These are phyloP conservation scores for Pueraria montana DNA, from an alignment of 306 rosid species.

Conservation along the genomic window DNA sequence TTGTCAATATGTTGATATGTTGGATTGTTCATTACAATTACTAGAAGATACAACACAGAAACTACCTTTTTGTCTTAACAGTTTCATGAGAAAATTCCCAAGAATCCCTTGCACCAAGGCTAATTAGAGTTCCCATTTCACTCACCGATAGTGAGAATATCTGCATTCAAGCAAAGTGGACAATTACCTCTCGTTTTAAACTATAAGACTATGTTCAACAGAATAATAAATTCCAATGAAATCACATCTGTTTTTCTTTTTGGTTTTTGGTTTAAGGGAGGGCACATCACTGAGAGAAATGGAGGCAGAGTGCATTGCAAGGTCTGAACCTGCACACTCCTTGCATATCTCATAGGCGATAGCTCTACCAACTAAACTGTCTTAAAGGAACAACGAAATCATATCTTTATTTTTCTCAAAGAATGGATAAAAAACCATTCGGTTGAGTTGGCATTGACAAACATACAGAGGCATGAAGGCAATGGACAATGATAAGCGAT, in stretches of 20 bases:
- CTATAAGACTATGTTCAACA: neutral
- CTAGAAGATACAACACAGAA: constrained; percentile 9
- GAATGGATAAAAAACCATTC: constrained; percentile 14
- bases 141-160: constrained; percentile 81
- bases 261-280: neutral
- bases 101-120: constrained; percentile 77
- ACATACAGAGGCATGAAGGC: neutral
- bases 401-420: neutral
- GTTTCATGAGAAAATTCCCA: constrained; percentile 86
- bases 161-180: constrained; percentile 59
- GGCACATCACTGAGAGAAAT: neutral
- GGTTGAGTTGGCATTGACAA: constrained; percentile 8
- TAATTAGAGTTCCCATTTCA: constrained; percentile 83
- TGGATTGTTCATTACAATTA: neutral
- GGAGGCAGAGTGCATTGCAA: neutral
- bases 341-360: neutral
- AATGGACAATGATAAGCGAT: constrained; percentile 8
- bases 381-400: neutral
- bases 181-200: constrained; percentile 37
- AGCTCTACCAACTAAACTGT: neutral
- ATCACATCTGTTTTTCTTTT: neutral
- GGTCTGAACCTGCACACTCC: neutral
- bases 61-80: constrained; percentile 75
- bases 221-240: constrained; percentile 34
- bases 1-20: constrained; percentile 1